phyloP scores from a whole-genome alignment of 2,329 filamentous ascomycete genomes.

The Sporothrix globosa region DNA sequence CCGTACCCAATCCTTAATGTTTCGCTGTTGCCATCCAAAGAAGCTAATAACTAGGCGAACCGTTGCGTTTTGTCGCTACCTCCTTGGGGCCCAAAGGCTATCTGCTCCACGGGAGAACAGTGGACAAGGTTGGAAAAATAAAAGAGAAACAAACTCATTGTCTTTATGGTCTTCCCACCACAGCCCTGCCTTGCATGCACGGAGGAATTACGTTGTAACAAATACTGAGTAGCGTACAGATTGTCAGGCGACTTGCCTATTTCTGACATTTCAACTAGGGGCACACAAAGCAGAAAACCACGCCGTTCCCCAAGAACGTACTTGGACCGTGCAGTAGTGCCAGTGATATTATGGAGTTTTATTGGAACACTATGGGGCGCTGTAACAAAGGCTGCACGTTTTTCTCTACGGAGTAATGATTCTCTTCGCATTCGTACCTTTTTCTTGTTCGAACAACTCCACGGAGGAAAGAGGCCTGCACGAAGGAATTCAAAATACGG shows the following conservation, averaged over 20 bases:
- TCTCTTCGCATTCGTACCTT: too few species aligned
- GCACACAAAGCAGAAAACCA: neutral
- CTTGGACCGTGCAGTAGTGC: constrained; percentile 19
- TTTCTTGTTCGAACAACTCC: neutral
- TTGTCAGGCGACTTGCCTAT: constrained; percentile 17
- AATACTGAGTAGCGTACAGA: constrained; percentile 22
- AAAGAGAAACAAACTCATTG: neutral
- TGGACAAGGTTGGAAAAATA: neutral
- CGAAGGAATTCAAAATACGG: neutral
- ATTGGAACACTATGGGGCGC: neutral
- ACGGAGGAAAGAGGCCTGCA: neutral
- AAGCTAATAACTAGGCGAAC: neutral
- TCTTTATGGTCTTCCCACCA: neutral
- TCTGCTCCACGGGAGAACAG: neutral
- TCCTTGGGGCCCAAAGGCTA: neutral
- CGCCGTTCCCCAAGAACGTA: constrained; percentile 12
- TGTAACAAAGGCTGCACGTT: constrained; percentile 13
- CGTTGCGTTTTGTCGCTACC: neutral
- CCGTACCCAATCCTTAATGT: constrained; percentile 3
- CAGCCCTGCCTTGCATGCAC: neutral
- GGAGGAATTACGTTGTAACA: neutral
- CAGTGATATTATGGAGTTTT: constrained; percentile 22
- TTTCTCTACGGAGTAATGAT: neutral
- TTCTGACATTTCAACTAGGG: constrained; percentile 19
- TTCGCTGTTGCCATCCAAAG: neutral